Evolutionary conservation across 257 asterid genomes (phyloP).

Genomic region (Osmanthus fragrans): DNA sequence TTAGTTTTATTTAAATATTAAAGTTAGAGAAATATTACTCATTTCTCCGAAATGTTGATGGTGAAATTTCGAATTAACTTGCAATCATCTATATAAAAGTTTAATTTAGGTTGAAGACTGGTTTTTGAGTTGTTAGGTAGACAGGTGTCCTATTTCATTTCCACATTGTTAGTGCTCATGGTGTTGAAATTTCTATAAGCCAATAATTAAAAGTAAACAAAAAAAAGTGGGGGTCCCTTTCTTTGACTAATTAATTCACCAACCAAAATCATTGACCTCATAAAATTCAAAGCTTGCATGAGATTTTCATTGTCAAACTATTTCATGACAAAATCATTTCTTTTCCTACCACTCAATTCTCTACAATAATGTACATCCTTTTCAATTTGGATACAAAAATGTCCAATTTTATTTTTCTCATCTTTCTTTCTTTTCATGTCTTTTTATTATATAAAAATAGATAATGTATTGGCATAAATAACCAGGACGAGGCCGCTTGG

Average conservation of each 20-base stretch:
- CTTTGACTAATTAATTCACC: background rate
- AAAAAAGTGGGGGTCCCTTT: background rate
- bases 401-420: background rate
- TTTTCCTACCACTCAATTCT: background rate
- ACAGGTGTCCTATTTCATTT: background rate
- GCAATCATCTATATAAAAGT: no score
- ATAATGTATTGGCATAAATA: no score
- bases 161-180: background rate
- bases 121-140: background rate
- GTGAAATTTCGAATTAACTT: background rate
- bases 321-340: slow-evolving; percentile 1
- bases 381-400: background rate
- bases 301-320: slow-evolving; percentile 15
- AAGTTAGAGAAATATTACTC: no score
- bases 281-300: slow-evolving; percentile 23
- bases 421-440: background rate
- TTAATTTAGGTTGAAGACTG: background rate
- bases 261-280: slow-evolving; percentile 3
- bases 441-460: no score
- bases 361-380: background rate
- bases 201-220: background rate
- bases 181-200: background rate
- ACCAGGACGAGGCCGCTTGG: no score
- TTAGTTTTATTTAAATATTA: no score
- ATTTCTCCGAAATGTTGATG: no score